phyloP scores from a whole-genome alignment of 1,284 basidiomycete species.

The Moesziomyces parantarcticus region DNA sequence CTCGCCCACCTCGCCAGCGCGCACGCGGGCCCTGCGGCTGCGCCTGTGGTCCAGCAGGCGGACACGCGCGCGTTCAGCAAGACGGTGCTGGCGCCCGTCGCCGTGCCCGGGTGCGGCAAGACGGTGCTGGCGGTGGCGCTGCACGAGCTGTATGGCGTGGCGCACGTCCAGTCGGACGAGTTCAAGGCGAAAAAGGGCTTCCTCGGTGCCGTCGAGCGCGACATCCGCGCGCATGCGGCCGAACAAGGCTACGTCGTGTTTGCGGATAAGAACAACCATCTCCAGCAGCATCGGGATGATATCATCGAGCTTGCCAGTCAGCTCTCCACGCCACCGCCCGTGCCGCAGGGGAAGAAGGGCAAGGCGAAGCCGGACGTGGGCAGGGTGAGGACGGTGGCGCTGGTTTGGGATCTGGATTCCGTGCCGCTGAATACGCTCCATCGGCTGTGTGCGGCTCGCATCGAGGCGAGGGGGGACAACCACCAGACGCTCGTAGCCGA shows the following conservation, averaged over 20 bases:
- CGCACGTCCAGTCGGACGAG: slow-evolving; percentile 83
- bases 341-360: slow-evolving; percentile 5
- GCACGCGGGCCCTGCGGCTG: slow-evolving; percentile 16
- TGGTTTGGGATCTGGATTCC: slow-evolving; percentile 53
- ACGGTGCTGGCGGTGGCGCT: slow-evolving; percentile 86
- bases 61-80: slow-evolving; percentile 73
- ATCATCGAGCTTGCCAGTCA: slow-evolving; percentile 41
- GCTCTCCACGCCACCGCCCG: slow-evolving; percentile 12
- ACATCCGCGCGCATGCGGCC: slow-evolving; percentile 28
- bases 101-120: slow-evolving; percentile 95
- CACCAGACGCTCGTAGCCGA: slow-evolving; percentile 62
- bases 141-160: slow-evolving; percentile 82
- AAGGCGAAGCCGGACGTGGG: slow-evolving; percentile 7
- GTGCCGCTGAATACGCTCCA: slow-evolving; percentile 54
- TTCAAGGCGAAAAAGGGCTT: slow-evolving; percentile 84
- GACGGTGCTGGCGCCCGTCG: slow-evolving; percentile 86
- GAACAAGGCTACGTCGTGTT: slow-evolving; percentile 40
- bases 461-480: slow-evolving; percentile 57
- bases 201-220: slow-evolving; percentile 76
- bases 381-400: slow-evolving; percentile 54
- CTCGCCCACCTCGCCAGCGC: slow-evolving; percentile 72
- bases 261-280: slow-evolving; percentile 66
- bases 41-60: slow-evolving; percentile 34
- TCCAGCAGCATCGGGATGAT: slow-evolving; percentile 63
- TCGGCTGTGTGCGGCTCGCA: slow-evolving; percentile 49